Base-by-base conservation (phyloP, 2,329 filamentous ascomycete species). In the Bipolaris bicolor region DNA sequence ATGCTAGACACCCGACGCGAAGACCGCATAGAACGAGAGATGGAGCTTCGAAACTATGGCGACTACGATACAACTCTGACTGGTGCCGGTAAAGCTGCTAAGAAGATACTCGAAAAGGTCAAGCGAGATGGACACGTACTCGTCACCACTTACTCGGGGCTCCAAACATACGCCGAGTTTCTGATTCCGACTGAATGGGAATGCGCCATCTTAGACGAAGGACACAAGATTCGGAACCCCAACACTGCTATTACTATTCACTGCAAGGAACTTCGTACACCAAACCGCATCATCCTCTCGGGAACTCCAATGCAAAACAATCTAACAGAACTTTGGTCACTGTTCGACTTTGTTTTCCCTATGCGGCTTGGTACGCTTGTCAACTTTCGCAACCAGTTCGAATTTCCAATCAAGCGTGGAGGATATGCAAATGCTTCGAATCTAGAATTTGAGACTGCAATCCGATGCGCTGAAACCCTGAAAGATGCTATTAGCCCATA, bases 231-330 rank as follows among this genome's bases (percentile, higher is more conserved):
- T 66, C 89, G 95, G 37, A 99, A 99, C 67, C 95, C 95, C 0
- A 96, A 98, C 68, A 92, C 95, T 0, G 89, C 91, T 6, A 95
- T 99, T 62, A 97, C 96, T 0, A 91, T 98, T 50, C 91, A 92
- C 64, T 97, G 92, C 82, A 99, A 99, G 74, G 91, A 97, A 75
- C 80, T 99, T 10, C 88, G 90, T 33, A 99, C 95, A 0, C 86
- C 90, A 0, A 95, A 98, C 68, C 87, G 96, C 20, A 84, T 98
- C 61, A 98, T 99, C 57, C 81, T 99, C 1, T 98, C 96, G 0
- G 95, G 95, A 5, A 99, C 95, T 0, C 96, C 96, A 0, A 96
- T 99, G 82, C 96, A 99, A 75, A 99, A 99, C 76, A 98, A 97
- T 62, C 79, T 99, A 24, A 89, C 90, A 0, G 96, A 99, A 74